A percentile compares a stretch with the other conserved stretches of the same genome.
These are phyloP conservation scores for Pascua sp. DNA, from an alignment of 1,284 basidiomycete genomes.

Conservation along the genomic window DNA sequence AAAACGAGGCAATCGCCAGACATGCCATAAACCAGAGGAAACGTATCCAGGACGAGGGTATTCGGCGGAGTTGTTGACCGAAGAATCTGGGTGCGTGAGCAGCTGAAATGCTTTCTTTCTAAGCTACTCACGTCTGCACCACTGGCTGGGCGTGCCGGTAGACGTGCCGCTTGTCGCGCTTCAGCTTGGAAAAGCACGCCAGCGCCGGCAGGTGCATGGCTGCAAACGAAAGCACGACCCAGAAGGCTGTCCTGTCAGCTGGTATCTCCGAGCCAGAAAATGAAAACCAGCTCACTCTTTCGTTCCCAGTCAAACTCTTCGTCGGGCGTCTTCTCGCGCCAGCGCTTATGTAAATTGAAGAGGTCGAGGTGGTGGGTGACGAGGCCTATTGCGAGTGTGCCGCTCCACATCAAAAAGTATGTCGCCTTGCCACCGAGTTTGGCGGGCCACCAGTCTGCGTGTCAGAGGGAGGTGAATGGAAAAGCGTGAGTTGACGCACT, in stretches of 20 bases:
- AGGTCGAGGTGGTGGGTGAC: constrained; percentile 52
- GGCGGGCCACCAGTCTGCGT: constrained; percentile 47
- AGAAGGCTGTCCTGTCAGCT: constrained; percentile 43
- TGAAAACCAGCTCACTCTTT: constrained; percentile 54
- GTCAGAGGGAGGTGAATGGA: background rate
- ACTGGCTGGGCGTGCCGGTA: constrained; percentile 31
- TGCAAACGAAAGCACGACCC: constrained; percentile 56
- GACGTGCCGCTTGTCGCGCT: constrained; percentile 46
- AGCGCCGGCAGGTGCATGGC: constrained; percentile 58
- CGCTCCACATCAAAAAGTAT: constrained; percentile 55
- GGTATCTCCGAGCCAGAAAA: too few species aligned
- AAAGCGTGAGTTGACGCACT: constrained; percentile 23
- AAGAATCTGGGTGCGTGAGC: constrained; percentile 43
- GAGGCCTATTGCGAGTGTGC: constrained; percentile 51
- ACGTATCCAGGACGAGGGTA: constrained; percentile 55
- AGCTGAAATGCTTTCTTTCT: background rate
- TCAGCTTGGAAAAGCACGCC: constrained; percentile 50
- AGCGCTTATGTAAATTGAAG: constrained; percentile 40
- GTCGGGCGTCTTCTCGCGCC: constrained; percentile 20
- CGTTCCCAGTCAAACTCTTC: constrained; percentile 56
- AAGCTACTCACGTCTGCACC: constrained; percentile 12
- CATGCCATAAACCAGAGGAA: constrained; percentile 59
- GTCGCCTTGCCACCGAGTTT: constrained; percentile 54
- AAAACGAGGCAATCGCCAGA: constrained; percentile 54
- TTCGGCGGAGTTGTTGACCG: constrained; percentile 49